Evolutionary conservation across 106 monocot genomes (phyloP), one percentile per base, ranked within the genome.

Genomic region (Dactylorhiza incarnata): DNA sequence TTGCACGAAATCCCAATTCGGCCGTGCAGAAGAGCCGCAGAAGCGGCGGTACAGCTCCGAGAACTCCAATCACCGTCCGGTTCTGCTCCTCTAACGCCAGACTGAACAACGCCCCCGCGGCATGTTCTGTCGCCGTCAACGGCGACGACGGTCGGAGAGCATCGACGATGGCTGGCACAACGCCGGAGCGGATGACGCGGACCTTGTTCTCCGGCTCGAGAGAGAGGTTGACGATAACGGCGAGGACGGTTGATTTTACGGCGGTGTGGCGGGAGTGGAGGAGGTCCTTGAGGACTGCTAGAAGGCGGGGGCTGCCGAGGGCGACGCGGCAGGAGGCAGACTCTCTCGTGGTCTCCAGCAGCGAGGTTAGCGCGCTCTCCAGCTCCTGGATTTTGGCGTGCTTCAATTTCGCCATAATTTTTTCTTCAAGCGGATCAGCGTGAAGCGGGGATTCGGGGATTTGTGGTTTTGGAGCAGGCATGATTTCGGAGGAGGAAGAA

Each of bases 41-140:
- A n/a, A 95, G 85, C 19, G 88, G 90, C 12, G 89, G 90, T 17
- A 95, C 76, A 1, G 92, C 88, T 16, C 92, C 95, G 6, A 95
- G 83, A 14, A 84, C 88, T 1, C 92, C 92, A 51, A 95, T 82
- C 5, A 82, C 86, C 11, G 83, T 83, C 67, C 82, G 76, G 81
- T 90, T 88, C 29, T 83, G 79, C 25, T 90, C 95, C 7, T 92
- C 86, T 26, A 85, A 44, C 10, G 90, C 68, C n/a, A 95, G 87
- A 70, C 92, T 92, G 73, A 88, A 87, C 59, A 95, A 23, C 7
- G 88, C 92, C 4, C 84, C 92, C 12, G 90, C 95, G 4, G 92
- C 90, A 77, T 92, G 81, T 68, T 83, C 85, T 10, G 85, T 79
- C 51, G 84, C 84, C 75, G 89, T 89, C 14, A 68, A 0, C 81